Percentiles rank a stretch among this genome's conserved stretches.
These are phyloP conservation scores for Coccomyxa subellipsoidea DNA, from an alignment of 163 green algal species.

Conservation along the genomic window DNA sequence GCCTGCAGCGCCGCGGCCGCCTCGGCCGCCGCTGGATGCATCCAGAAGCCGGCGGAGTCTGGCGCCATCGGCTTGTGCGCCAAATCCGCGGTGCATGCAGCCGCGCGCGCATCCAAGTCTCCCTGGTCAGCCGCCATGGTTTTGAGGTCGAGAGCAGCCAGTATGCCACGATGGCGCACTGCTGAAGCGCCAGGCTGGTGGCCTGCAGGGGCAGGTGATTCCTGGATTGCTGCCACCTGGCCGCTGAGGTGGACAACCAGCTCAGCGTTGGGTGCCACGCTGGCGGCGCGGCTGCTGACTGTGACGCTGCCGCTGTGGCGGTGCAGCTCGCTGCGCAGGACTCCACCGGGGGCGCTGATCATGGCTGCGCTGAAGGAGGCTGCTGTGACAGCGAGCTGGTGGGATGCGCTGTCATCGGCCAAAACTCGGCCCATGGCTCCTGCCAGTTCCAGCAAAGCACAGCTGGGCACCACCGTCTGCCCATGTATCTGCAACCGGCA, in stretches of 20 bases:
- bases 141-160: not conserved
- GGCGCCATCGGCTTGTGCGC: not conserved
- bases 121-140: no score
- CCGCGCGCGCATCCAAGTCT: not conserved
- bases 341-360: not conserved
- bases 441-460: not conserved
- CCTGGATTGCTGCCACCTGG: not conserved
- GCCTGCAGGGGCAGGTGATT: not conserved
- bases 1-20: not conserved
- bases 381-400: not conserved
- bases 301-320: not conserved
- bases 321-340: not conserved
- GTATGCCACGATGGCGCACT: not conserved
- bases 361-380: not conserved
- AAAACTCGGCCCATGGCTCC: not conserved
- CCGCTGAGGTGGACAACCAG: not conserved
- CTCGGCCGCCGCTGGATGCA: not conserved
- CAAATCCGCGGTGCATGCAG: not conserved
- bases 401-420: not conserved
- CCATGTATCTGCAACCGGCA: not conserved
- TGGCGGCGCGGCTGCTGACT: not conserved
- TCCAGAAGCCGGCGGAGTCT: not conserved
- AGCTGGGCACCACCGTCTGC: not conserved
- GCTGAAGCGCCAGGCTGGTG: not conserved
- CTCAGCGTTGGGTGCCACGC: not conserved